Evolutionary conservation across 495 filamentous ascomycete genomes (phyloP).

Genomic region (Penicillium cinerascens): DNA sequence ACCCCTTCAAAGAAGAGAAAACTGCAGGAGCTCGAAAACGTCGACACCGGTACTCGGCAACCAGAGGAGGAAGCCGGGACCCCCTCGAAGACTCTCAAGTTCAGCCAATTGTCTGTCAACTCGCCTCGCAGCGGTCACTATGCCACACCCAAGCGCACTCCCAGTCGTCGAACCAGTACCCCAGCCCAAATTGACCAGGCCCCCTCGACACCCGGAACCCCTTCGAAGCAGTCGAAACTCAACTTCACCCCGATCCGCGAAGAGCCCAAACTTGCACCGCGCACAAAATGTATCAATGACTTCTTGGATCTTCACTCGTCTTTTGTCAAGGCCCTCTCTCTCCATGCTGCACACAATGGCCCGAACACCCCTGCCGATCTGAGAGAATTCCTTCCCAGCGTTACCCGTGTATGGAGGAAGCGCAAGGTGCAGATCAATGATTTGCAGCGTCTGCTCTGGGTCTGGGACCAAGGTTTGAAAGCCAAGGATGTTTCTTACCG

Average conservation of each 20-base stretch:
- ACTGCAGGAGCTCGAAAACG: constrained; percentile 40
- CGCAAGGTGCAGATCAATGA: constrained; percentile 44
- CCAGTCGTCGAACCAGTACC: constrained; percentile 16
- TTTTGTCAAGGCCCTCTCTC: constrained; percentile 38
- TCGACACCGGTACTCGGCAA: constrained; percentile 16
- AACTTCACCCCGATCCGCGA: constrained; percentile 16
- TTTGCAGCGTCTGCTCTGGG: constrained; percentile 41
- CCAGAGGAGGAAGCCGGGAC: constrained; percentile 25
- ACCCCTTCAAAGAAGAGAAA: constrained; percentile 50
- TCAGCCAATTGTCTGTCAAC: constrained; percentile 36
- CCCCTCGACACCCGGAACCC: constrained; percentile 21
- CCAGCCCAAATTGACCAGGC: constrained; percentile 11
- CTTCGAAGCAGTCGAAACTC: constrained; percentile 34
- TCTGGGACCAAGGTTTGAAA: constrained; percentile 32
- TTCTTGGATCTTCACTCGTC: constrained; percentile 36
- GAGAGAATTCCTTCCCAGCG: constrained; percentile 37
- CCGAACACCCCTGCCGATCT: constrained; percentile 36
- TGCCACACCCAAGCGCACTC: constrained; percentile 24
- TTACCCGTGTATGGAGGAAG: constrained; percentile 46
- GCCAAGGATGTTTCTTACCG: constrained; percentile 26
- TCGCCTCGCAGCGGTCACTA: constrained; percentile 40
- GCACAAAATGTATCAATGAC: constrained; percentile 32
- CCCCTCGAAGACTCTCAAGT: constrained; percentile 41
- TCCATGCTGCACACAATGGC: constrained; percentile 44
- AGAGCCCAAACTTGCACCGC: constrained; percentile 18